Base-by-base conservation (phyloP, 2,329 filamentous ascomycete species). In the Hysterium pulicare region DNA sequence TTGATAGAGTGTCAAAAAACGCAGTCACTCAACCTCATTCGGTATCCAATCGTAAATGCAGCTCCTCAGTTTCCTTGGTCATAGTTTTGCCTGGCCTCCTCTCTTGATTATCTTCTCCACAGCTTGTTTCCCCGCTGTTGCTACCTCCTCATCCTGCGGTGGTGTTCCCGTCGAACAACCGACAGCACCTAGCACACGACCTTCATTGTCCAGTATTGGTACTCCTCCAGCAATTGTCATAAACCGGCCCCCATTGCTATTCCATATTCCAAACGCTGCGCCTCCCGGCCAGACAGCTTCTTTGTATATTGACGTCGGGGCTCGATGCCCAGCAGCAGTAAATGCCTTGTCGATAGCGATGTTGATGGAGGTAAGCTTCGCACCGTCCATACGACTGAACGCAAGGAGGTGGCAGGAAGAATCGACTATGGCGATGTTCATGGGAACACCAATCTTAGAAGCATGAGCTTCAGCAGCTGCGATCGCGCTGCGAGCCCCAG, bases 341-440 rank as follows among this genome's bases (percentile, higher is more conserved):
- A 78, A 79, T 13, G 77, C 76, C 48, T 79, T 77, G 37, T 84
- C 81, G 11, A 86, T 84, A 1, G 80, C 76, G 57, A 84, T 76
- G 59, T 79, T 77, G 49, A 83, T 76, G 3, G 77, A 71, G n/a
- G 72, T 75, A 11, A 74, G 51, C 48, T 75, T 75, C 16, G 72
- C 71, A 44, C 61, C 65, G 49, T 72, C 71, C 70, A 74, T 74
- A 51, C 73, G 70, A 15, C 58, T 59, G 56, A 76, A 76, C 49
- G 69, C 66, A 24, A 75, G 60, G 32, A 76, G 68, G 43, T 74
- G 70, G 28, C 68, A 66, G 22, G 67, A 63, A 22, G 61, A 51
- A 54, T 75, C 73, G 42, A 74, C 67, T 42, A 76, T 58, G 44
- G 73, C 73, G 44, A 76, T 75, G 63, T 76, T 76, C 73, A 74